Evolutionary conservation across 2,329 filamentous ascomycete species (phyloP), one percentile per base, ranked within the genome.

Genomic region (Penicillium sp.): DNA sequence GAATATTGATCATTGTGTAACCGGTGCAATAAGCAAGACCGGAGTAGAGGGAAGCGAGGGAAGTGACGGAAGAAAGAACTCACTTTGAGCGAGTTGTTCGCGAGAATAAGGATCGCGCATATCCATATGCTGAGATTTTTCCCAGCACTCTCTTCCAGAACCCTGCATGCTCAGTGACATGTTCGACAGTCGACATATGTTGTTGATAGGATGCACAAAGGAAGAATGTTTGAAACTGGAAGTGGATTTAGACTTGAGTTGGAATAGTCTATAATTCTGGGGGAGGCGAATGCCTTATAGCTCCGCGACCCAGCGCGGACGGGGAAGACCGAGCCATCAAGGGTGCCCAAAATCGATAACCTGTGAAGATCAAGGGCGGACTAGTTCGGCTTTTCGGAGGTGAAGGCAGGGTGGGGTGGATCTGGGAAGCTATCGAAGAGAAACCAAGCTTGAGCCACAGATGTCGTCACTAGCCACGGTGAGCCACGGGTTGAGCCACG

Each of bases 1-100:
- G 68, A 67, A 62, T 93, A 88, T 91, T 92, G 96, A 54, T 91
- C 89, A 71, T 38, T 35, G 42, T 65, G 57, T 70, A 83, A 61
- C 80, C 73, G 37, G 75, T 69, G 53, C 75, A 71, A 27, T 17
- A 37, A n/a, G 29, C 8, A 35, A 40, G 31, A 55, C 27, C 27
- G 41, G 47, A 25, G 33, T 27, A 40, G 21, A 45, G n/a, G 31
- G 40, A 25, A n/a, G 15, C 2, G 23, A 27, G 15, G 31, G 33
- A 35, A 35, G 31, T 15, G 31, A 37, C 17, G 21, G 43, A 23
- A 29, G 37, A 27, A 19, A 21, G 13, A n/a, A 63, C 71, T 65
- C 69, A 73, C 71, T 69, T 61, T 59, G 59, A 62, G 64, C 59
- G 55, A 51, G 62, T 59, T 62, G 61, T 37, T 65, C 66, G 61